A percentile compares a stretch with the other conserved stretches of the same genome.
Evolutionary conservation across 345 rosid genomes (phyloP).

Genomic region (Aurinia saxatilis): DNA sequence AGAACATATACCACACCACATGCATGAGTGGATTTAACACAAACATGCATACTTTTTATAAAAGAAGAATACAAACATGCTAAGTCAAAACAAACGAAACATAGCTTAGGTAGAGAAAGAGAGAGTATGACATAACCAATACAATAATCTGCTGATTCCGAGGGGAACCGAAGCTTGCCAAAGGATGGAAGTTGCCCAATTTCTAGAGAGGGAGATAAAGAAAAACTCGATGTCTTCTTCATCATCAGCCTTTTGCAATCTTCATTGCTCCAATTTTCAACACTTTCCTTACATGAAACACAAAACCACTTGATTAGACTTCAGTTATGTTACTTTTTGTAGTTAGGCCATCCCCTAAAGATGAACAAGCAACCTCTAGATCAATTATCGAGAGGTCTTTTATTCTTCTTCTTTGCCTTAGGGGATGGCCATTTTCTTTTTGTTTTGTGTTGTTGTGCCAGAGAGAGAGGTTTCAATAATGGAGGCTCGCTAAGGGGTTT

Average conservation of each 20-base stretch:
- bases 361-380: background rate
- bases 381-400: constrained; percentile 2
- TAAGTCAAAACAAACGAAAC: background rate
- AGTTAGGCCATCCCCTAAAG: constrained; percentile 21
- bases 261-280: constrained; percentile 29
- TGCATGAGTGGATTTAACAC: constrained; percentile 1
- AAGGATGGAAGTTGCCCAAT: constrained; percentile 36
- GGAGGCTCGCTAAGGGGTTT: constrained; percentile 6
- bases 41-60: background rate
- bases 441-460: constrained; percentile 8
- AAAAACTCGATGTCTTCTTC: constrained; percentile 22
- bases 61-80: no score
- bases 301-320: background rate
- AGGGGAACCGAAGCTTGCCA: constrained; percentile 41
- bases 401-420: constrained; percentile 1
- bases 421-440: constrained; percentile 26
- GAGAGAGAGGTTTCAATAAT: constrained; percentile 26
- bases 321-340: background rate
- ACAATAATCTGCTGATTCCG: constrained; percentile 36
- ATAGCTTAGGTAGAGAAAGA: background rate
- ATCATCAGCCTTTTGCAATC: constrained; percentile 30
- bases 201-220: constrained; percentile 18
- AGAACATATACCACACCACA: constrained; percentile 1
- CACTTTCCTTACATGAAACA: background rate
- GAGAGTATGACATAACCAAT: constrained; percentile 2